These are phyloP conservation scores for Cucurbita maxima DNA, from an alignment of 306 rosid genomes.

Conservation along the genomic window DNA sequence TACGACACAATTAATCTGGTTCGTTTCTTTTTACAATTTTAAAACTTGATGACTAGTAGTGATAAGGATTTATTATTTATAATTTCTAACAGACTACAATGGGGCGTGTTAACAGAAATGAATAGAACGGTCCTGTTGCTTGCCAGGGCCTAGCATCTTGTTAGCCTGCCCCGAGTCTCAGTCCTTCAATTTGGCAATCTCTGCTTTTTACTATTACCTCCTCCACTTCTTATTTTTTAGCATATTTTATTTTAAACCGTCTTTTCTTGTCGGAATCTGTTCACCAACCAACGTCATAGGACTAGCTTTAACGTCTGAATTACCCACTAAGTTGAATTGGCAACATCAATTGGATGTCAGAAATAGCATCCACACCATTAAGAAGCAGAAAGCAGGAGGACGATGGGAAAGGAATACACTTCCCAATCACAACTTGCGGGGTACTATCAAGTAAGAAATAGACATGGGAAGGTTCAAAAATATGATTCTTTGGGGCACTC, in stretches of 20 bases:
- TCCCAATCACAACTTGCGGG: neutral
- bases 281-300: neutral
- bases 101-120: neutral
- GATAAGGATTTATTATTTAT: neutral
- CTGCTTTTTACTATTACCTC: neutral
- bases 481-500: neutral
- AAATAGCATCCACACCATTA: neutral
- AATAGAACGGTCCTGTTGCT: neutral
- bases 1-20: neutral
- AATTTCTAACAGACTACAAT: neutral
- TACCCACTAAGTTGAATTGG: neutral
- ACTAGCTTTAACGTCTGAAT: neutral
- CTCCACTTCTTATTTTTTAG: neutral
- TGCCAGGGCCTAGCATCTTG: neutral
- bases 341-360: neutral
- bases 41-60: neutral
- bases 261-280: neutral
- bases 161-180: neutral
- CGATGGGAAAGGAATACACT: neutral
- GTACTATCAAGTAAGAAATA: neutral
- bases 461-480: neutral
- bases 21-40: neutral
- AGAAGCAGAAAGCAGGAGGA: neutral
- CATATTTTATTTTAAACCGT: neutral
- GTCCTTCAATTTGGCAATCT: neutral